Base-by-base conservation (phyloP, 371 early-diverging fungal genomes). In the Apophysomyces elegans region DNA sequence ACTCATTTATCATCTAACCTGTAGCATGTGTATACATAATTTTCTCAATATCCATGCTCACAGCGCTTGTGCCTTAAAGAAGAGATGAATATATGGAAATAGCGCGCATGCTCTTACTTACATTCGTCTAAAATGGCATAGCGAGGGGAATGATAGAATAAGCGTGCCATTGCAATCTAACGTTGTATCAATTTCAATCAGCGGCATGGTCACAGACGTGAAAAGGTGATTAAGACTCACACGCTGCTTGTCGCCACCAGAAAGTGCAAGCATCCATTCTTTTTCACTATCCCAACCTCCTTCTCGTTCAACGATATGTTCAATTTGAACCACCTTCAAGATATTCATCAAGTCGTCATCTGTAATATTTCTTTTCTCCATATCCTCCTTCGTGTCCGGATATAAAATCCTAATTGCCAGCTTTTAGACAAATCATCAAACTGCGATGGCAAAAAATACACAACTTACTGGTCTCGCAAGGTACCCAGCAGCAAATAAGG, bases 401-500 rank as follows among this genome's bases (percentile, higher is more conserved):
- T 96, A 96, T 44, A 95, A 87, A 66, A 96, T 89, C 73, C 83
- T 85, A 61, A 65, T 13, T 7, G 50, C 21, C n/a, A 32, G 21
- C 11, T 16, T 13, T 13, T 21, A 18, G 16, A 21, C 6, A 43
- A 4, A 13, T 0, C 7, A 12, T 16, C 2, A n/a, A 14, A 16
- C 45, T 2, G 32, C 41, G 4, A 14, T 43, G 13, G 4, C 5
- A 2, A 4, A 7, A 50, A 18, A 16, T 13, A 16, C 45, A 45
- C 13, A 50, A 73, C 81, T 71, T 80, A 83, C 86, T 97, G 98
- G 76, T 98, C 97, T 56, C 99, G 87, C 45, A 99, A 80, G 6
- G 97, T 97, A 56, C 99, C 98, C 26, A 95, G 78, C 18, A 95
- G 91, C 21, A 99, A 86, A 67, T 98, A 99, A 13, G 99, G 98